phyloP scores from a whole-genome alignment of 805 yeast species.

The Kazachstania viticola region DNA sequence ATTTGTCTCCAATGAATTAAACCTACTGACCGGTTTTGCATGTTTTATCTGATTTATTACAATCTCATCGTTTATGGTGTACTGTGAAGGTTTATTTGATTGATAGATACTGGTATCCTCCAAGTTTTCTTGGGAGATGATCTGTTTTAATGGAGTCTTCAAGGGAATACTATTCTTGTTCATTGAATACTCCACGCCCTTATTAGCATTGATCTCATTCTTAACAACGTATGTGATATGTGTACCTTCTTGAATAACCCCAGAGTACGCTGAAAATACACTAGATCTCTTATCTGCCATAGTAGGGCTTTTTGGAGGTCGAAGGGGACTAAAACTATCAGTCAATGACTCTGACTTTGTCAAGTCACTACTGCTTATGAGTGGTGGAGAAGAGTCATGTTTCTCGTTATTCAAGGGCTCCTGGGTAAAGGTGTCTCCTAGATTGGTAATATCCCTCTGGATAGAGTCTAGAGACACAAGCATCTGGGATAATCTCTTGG shows the following conservation, averaged over 20 bases:
- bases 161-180: neutral
- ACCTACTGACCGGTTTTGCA: constrained; percentile 15
- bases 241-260: constrained; percentile 25
- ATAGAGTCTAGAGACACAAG: too few relatives aligned
- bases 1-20: neutral
- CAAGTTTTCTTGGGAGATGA: neutral
- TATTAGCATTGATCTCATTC: constrained; percentile 3
- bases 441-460: too few relatives aligned
- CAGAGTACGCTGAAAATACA: constrained; percentile 23
- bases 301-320: too few relatives aligned
- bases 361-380: too few relatives aligned
- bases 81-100: neutral
- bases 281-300: constrained; percentile 12
- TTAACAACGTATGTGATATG: constrained; percentile 21
- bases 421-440: too few relatives aligned
- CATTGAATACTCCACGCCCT: too few relatives aligned
- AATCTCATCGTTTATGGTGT: too few relatives aligned
- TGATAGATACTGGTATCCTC: neutral
- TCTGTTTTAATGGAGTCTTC: neutral
- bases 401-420: too few relatives aligned
- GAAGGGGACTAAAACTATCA: too few relatives aligned
- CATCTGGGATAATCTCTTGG: too few relatives aligned
- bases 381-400: too few relatives aligned
- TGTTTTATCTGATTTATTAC: constrained; percentile 11
- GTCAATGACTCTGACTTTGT: too few relatives aligned